Base-by-base conservation (phyloP, 345 rosid genomes). In the Aquilaria malaccensis region DNA sequence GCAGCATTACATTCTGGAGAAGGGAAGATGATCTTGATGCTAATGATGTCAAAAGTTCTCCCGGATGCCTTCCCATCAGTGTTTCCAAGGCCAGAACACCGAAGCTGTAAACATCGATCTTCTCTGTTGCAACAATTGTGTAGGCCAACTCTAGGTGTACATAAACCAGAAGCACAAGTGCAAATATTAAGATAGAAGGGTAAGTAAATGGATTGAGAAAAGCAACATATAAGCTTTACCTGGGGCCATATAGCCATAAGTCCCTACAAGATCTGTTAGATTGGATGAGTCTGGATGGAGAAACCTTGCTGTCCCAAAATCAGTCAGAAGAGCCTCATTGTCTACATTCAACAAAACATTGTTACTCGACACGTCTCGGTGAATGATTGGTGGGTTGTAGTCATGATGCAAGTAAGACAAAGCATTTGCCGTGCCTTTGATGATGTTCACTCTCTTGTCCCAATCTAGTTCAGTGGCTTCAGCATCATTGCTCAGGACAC, bases 381-480 rank as follows among this genome's bases (percentile, higher is more conserved):
- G 68, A 22, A 65, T 37, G 9, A 57, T 65, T 15, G 56, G 50
- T 7, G 29, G 55, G 14, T 2, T 37, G 55, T 55, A 56, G 37
- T 65, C 56, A 49, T 56, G 13, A 43, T 65, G 68, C 63, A 65
- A 50, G 69, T 65, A 59, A n/a, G 33, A 52, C 59, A 67, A 59
- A 22, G 60, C 70, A 60, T 67, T 15, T 5, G 61, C 55, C 0
- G 55, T 4, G 14, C 32, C 13, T 4, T 60, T 46, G 52, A 67
- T 67, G 41, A 53, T 14, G 13, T 59, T 6, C 7, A 67, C 13
- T 46, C 65, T 65, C 43, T 58, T 65, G 2, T 1, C 29, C 69
- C 69, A 65, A 50, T 50, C 31, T 12, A 67, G 32, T 9, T 67
- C 70, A n/a, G 15, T 9, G 1, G 60, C 70, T n/a, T 66, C 63